Conservation (phyloP, 2,329 filamentous ascomycete species). For the Chrysoporthe deuterocubensis region DNA sequence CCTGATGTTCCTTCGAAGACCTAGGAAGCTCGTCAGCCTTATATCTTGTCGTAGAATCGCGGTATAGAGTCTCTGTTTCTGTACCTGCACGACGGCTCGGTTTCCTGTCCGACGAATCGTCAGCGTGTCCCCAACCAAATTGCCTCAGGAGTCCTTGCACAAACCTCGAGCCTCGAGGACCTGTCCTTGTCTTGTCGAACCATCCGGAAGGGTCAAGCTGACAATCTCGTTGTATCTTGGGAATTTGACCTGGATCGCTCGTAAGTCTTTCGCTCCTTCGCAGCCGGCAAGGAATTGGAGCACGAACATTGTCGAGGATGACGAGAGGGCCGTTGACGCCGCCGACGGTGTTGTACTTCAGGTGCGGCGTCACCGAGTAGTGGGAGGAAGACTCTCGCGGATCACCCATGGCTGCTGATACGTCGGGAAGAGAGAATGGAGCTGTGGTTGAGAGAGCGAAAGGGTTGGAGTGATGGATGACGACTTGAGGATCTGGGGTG, state of each 20-base stretch:
- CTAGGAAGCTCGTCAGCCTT: conserved; percentile 51
- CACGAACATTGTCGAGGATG: conserved; percentile 89
- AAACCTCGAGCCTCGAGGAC: conserved; percentile 96
- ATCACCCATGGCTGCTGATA: conserved; percentile 52
- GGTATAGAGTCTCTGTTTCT: conserved; percentile 25
- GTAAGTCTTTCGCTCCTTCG: conserved; percentile 32
- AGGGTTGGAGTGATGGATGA: conserved; percentile 17
- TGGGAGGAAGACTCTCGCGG: conserved; percentile 60
- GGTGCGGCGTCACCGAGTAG: conserved; percentile 62
- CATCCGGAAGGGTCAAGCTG: conserved; percentile 92
- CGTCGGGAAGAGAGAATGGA: conserved; percentile 3
- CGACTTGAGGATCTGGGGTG: conserved; percentile 23
- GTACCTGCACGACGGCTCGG: conserved; percentile 92
- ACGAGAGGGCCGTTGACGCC: conserved; percentile 98
- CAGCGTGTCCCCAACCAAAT: conserved; percentile 18
- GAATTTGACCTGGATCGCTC: conserved; percentile 79
- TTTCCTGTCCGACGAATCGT: conserved; percentile 62
- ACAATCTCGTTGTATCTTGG: conserved; percentile 98
- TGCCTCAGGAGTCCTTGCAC: conserved; percentile 29
- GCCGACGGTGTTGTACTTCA: conserved; percentile 97
- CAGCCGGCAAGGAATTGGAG: conserved; percentile 28
- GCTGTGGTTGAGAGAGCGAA: conserved; percentile 11
- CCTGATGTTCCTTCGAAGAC: conserved; percentile 97
- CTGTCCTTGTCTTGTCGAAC: conserved; percentile 89
- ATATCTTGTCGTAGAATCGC: conserved; percentile 1